Evolutionary conservation across 371 early-diverging fungal species (phyloP).

Genomic region (Lichtheimia corymbifera): DNA sequence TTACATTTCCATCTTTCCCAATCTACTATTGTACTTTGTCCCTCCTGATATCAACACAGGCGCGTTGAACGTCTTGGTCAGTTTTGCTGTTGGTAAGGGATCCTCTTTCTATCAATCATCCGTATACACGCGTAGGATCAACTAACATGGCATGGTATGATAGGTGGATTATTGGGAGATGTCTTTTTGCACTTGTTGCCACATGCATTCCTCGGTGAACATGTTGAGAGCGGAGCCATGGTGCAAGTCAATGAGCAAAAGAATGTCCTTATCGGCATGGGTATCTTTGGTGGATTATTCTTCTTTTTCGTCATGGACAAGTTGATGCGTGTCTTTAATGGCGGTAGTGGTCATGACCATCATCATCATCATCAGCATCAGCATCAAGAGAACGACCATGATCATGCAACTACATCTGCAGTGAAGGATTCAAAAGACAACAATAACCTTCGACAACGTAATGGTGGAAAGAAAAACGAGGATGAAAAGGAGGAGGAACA

Average conservation of each 20-base stretch:
- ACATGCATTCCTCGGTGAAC: conserved; percentile 70
- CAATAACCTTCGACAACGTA: conserved; percentile 15
- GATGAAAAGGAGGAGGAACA: conserved; percentile 13
- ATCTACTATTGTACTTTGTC: conserved; percentile 77
- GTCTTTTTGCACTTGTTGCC: conserved; percentile 86
- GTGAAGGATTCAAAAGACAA: conserved; percentile 12
- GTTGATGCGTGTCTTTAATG: conserved; percentile 78
- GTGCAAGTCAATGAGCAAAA: conserved; percentile 52
- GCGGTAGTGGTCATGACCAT: conserved; percentile 63
- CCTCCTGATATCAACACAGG: conserved; percentile 76
- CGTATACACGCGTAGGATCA: no score
- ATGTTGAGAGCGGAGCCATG: conserved; percentile 39
- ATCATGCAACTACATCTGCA: conserved; percentile 10
- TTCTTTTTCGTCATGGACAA: conserved; percentile 82
- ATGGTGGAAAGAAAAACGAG: conserved; percentile 11
- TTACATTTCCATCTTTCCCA: conserved; percentile 85
- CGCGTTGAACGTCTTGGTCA: conserved; percentile 74
- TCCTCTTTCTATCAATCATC: neutral
- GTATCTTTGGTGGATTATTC: conserved; percentile 76
- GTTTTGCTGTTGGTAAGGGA: conserved; percentile 75
- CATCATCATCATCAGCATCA: conserved; percentile 42
- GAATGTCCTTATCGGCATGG: conserved; percentile 72
- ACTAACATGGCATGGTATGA: neutral
- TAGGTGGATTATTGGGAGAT: conserved; percentile 80
- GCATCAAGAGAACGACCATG: conserved; percentile 16